Evolutionary conservation across 2,329 filamentous ascomycete genomes (phyloP).

Genomic region (Diaporthe australafricana): DNA sequence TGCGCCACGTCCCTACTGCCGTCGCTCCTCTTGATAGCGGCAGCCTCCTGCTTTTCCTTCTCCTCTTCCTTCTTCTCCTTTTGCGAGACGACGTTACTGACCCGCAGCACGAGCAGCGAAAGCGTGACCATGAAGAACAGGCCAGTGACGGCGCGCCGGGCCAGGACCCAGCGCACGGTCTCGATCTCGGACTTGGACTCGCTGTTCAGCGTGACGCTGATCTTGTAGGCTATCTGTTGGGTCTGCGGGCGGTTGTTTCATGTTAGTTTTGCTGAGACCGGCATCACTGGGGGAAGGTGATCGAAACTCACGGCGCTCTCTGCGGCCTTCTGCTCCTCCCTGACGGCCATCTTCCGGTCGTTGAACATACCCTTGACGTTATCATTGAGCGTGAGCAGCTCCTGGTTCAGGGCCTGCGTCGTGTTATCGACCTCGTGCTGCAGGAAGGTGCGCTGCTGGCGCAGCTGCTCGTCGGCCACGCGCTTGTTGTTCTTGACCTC

Average conservation of each 20-base stretch:
- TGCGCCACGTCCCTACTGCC: constrained; percentile 59
- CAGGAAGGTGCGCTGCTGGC: constrained; percentile 84
- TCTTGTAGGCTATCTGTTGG: constrained; percentile 96
- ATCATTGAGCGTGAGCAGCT: constrained; percentile 84
- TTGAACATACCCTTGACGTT: constrained; percentile 97
- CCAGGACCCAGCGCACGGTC: constrained; percentile 86
- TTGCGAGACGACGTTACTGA: constrained; percentile 67
- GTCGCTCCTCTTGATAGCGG: constrained; percentile 55
- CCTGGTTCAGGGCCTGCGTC: constrained; percentile 85
- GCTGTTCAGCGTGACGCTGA: constrained; percentile 88
- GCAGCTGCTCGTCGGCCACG: constrained; percentile 81
- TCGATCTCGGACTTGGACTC: constrained; percentile 95
- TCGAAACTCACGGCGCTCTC: constrained; percentile 75
- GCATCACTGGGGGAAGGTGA: neutral
- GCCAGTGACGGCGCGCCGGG: constrained; percentile 71
- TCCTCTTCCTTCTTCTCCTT: constrained; percentile 61
- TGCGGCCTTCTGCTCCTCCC: constrained; percentile 86
- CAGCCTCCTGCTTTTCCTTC: constrained; percentile 55
- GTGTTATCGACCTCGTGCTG: constrained; percentile 97
- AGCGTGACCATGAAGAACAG: constrained; percentile 74
- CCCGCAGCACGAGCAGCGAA: constrained; percentile 69
- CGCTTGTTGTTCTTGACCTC: constrained; percentile 85
- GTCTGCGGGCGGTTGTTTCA: constrained; percentile 64
- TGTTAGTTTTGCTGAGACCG: constrained; percentile 37
- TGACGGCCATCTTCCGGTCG: constrained; percentile 91